Evolutionary conservation across 768 basidiomycete species (phyloP), one percentile per base, ranked within the genome.

Genomic region (Termitomyces sp.): DNA sequence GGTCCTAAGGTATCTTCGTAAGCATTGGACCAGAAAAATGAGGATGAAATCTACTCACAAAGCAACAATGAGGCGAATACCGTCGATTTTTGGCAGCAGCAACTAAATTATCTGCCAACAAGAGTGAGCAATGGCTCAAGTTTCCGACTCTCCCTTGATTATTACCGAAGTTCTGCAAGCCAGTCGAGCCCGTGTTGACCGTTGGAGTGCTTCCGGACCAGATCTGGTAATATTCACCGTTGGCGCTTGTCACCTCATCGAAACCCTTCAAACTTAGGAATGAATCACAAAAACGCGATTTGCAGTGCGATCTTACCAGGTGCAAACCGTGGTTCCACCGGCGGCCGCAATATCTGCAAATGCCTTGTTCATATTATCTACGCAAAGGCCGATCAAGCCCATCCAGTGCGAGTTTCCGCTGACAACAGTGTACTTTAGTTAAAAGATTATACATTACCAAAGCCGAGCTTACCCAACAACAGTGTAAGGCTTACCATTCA

Each of bases 41-140:
- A 19, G 14, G 21, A 26, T 12, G 14, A 38, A 43, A 28, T 35
- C 8, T 1, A 67, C 79, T 64, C 58, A 82, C 80, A 85, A 62
- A 5, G 81, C 70, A 51, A 85, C 82, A 47, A 85, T 82, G 48
- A 86, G 73, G 9, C 79, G 77, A 41, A 87, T 64, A 11, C 81
- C 81, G 58, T 85, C 75, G 0, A 80, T n/a, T 77, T 61, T 84
- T 83, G 9, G 84, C 84, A 19, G 77, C 71, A n/a, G 78, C 74
- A 38, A 85, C 73, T 21, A 83, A 78, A 38, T 77, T 74, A 62
- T 84, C 82, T 77, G 58, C 9, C 42, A n/a, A 26, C 21, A 11
- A 24, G 2, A 28, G 4, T 43, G 21, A 44, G 41, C 5, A 50
- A 2, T 10, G 2, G 10, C 38, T 32, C 19, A 21, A 50, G 21